Conservation (phyloP, 2,329 filamentous ascomycete species). For the Talaromyces sp. region DNA sequence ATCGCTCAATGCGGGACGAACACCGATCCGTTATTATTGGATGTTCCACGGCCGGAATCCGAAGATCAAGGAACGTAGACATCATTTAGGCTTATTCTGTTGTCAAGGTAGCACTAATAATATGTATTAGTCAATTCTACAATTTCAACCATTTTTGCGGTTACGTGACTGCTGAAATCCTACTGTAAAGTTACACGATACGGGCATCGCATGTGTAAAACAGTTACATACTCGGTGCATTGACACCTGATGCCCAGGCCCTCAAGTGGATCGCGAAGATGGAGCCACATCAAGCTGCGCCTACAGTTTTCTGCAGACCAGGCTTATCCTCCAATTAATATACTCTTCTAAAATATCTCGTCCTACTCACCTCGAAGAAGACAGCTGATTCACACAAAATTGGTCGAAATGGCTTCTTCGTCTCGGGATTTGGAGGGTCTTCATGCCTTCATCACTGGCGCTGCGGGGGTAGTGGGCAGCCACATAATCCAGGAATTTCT, state of each 20-base stretch:
- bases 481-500: conserved; percentile 53
- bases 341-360: too few relatives aligned
- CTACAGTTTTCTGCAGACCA: neutral
- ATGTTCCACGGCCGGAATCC: neutral
- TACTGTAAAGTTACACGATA: neutral
- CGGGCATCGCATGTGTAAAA: neutral
- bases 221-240: neutral
- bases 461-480: conserved; percentile 51
- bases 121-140: neutral
- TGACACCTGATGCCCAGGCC: neutral
- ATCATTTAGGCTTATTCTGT: neutral
- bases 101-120: neutral
- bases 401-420: neutral
- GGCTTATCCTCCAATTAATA: neutral
- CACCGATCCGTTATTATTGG: neutral
- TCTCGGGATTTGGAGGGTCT: conserved; percentile 40
- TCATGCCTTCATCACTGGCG: conserved; percentile 56
- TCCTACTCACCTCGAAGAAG: too few relatives aligned
- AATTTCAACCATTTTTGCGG: neutral
- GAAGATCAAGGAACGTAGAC: neutral
- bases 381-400: neutral
- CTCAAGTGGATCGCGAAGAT: neutral
- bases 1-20: neutral
- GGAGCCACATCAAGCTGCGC: neutral
- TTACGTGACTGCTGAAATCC: neutral